These are phyloP conservation scores for Cucurbita argyrosperma DNA, from an alignment of 306 rosid genomes.

Conservation along the genomic window DNA sequence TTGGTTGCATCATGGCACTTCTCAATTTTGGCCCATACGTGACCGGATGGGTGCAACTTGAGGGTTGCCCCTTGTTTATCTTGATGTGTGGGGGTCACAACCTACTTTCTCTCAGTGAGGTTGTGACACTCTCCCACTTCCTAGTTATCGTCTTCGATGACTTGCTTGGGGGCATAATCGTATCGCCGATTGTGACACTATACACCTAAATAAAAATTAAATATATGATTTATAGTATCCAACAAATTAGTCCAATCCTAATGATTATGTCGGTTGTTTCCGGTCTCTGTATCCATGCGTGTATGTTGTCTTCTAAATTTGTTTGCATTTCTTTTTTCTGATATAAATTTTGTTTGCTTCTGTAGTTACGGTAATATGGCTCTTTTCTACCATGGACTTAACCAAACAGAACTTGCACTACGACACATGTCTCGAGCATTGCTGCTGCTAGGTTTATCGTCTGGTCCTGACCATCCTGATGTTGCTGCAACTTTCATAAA, in stretches of 20 bases:
- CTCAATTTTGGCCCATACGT: no score
- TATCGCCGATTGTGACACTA: no score
- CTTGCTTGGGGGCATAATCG: no score
- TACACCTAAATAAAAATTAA: not conserved
- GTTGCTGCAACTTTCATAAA: constrained; percentile 89
- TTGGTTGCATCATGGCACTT: no score
- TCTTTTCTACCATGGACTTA: constrained; percentile 86
- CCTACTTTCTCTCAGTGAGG: no score
- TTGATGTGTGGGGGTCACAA: no score
- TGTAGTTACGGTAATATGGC: constrained; percentile 99
- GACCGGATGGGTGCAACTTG: no score
- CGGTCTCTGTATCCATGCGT: not conserved
- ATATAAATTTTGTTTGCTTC: constrained; percentile 6
- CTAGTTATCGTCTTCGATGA: no score
- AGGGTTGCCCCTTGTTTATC: no score
- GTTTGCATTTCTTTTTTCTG: not conserved
- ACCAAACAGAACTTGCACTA: constrained; percentile 93
- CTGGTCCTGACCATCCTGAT: constrained; percentile 98
- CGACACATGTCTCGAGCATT: constrained; percentile 94
- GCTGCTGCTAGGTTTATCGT: constrained; percentile 80
- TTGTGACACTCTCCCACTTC: no score
- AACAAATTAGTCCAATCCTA: not conserved
- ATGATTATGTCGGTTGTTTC: not conserved
- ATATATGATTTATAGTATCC: not conserved
- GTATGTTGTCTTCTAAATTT: not conserved